A percentile compares a stretch with the other conserved stretches of the same genome.
phyloP scores from a whole-genome alignment of 1,284 basidiomycete genomes.

The Sanguinoderma infundibulare region DNA sequence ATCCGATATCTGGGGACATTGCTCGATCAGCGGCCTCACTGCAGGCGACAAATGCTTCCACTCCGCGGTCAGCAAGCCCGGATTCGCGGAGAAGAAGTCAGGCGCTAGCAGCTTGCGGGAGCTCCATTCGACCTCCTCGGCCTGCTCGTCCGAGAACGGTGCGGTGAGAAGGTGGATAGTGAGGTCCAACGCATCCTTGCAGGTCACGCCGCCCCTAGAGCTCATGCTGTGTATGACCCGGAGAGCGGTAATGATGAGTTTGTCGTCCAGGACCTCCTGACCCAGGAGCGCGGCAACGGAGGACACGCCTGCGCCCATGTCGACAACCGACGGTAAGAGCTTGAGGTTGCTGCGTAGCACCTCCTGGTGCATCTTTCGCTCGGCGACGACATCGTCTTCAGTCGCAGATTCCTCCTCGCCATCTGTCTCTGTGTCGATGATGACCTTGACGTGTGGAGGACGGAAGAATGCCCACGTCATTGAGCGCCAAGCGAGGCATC shows the following conservation, averaged over 20 bases:
- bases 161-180: constrained; percentile 51
- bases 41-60: constrained; percentile 49
- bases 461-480: constrained; percentile 69
- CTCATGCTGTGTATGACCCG: constrained; percentile 58
- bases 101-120: constrained; percentile 53
- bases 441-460: constrained; percentile 38
- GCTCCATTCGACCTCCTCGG: constrained; percentile 45
- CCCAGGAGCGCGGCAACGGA: constrained; percentile 58
- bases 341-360: constrained; percentile 42
- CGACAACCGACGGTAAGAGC: constrained; percentile 54
- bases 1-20: constrained; percentile 54
- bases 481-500: constrained; percentile 64
- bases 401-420: constrained; percentile 30
- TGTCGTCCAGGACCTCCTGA: constrained; percentile 40
- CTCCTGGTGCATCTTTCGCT: constrained; percentile 40
- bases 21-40: constrained; percentile 55
- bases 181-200: constrained; percentile 56
- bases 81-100: constrained; percentile 59
- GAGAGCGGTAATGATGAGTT: constrained; percentile 45
- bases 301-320: constrained; percentile 63
- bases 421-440: constrained; percentile 35
- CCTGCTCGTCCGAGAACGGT: background rate
- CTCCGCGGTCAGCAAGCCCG: constrained; percentile 64
- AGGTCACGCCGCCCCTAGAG: constrained; percentile 51
- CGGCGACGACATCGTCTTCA: constrained; percentile 33